These are phyloP conservation scores for Acarospora socialis DNA, from an alignment of 2,329 filamentous ascomycete species.

Conservation along the genomic window DNA sequence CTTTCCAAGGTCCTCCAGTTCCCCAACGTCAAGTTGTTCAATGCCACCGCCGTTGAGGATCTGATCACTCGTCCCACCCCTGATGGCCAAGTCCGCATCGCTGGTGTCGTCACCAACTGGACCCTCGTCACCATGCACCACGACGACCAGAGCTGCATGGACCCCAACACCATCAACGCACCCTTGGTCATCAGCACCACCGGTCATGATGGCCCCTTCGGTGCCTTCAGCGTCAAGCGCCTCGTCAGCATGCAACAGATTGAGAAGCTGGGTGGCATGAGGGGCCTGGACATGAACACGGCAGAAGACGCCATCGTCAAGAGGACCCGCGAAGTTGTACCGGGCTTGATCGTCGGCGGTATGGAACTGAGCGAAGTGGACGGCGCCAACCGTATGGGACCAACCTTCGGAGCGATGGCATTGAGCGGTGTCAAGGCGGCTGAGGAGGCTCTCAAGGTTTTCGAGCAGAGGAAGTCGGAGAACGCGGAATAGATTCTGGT, in stretches of 20 bases:
- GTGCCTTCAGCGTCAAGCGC: slow-evolving; percentile 80
- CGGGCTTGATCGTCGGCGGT: slow-evolving; percentile 79
- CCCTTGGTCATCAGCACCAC: slow-evolving; percentile 80
- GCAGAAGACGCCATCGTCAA: slow-evolving; percentile 93
- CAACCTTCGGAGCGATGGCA: slow-evolving; percentile 81
- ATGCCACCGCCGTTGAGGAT: slow-evolving; percentile 84
- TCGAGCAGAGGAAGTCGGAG: slow-evolving; percentile 63
- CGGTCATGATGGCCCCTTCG: slow-evolving; percentile 81
- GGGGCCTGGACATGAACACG: slow-evolving; percentile 79
- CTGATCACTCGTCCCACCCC: slow-evolving; percentile 62
- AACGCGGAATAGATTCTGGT: slow-evolving; percentile 54
- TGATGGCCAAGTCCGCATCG: no score
- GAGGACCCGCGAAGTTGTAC: slow-evolving; percentile 73
- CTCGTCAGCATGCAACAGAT: slow-evolving; percentile 78
- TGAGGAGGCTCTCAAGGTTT: slow-evolving; percentile 67
- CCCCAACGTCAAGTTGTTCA: slow-evolving; percentile 93
- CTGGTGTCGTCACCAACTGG: slow-evolving; percentile 92
- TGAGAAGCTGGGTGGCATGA: slow-evolving; percentile 78
- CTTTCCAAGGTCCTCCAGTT: slow-evolving; percentile 69
- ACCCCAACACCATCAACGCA: slow-evolving; percentile 92
- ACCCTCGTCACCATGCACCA: slow-evolving; percentile 79
- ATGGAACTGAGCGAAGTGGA: slow-evolving; percentile 91
- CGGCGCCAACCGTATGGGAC: slow-evolving; percentile 81
- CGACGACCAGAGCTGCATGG: slow-evolving; percentile 89
- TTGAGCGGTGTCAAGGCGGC: slow-evolving; percentile 80